These are phyloP conservation scores for Lasiodiplodia theobromae DNA, from an alignment of 2,329 filamentous ascomycete genomes.

Conservation along the genomic window DNA sequence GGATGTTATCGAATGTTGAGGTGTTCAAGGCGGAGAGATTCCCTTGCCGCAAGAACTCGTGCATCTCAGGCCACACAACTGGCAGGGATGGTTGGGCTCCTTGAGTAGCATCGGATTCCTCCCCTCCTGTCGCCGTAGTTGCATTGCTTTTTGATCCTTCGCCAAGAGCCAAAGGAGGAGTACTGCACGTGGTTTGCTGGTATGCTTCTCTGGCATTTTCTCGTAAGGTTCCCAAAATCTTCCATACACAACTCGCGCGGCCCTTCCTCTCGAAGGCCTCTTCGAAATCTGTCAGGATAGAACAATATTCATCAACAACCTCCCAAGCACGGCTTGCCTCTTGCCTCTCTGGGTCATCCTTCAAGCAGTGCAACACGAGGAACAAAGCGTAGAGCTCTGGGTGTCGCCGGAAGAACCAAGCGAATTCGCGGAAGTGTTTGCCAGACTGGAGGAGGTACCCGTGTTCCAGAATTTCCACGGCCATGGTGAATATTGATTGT, in stretches of 20 bases:
- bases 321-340: conserved; percentile 7
- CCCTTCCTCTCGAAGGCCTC: conserved; percentile 8
- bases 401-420: conserved; percentile 14
- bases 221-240: not conserved
- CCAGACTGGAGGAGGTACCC: conserved; percentile 13
- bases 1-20: not conserved
- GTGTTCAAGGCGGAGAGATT: not conserved
- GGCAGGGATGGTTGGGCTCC: no score
- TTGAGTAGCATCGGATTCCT: no score
- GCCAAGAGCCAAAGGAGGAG: no score
- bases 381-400: conserved; percentile 19
- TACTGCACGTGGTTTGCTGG: no score
- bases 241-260: conserved; percentile 1
- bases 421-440: not conserved
- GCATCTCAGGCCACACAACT: not conserved
- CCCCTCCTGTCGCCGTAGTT: no score
- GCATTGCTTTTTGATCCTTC: no score
- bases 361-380: not conserved
- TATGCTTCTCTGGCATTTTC: not conserved
- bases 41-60: not conserved
- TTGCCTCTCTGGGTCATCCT: not conserved
- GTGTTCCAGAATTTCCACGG: not conserved
- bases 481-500: not conserved
- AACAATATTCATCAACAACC: not conserved
- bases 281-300: conserved; percentile 7